Conservation (phyloP, 2,329 filamentous ascomycete genomes). For the Trichoderma arundinaceum region DNA sequence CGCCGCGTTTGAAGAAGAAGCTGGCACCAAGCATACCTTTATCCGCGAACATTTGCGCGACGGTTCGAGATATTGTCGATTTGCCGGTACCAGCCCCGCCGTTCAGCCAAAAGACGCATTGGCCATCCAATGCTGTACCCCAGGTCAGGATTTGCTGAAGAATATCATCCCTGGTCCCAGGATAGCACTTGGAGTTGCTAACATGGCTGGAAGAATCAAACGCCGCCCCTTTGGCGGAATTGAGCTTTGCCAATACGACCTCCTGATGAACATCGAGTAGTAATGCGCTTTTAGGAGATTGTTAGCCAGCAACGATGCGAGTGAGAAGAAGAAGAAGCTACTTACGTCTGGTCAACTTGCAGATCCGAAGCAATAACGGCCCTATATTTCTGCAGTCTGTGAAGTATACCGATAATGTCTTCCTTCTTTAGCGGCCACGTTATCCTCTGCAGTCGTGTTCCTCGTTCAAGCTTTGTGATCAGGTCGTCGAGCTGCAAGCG, state of each 20-base stretch:
- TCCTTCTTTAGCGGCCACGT: slow-evolving; percentile 10
- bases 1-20: slow-evolving; percentile 21
- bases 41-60: neutral
- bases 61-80: slow-evolving; percentile 10
- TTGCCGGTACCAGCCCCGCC: slow-evolving; percentile 9
- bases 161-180: slow-evolving; percentile 42
- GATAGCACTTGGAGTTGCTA: slow-evolving; percentile 42
- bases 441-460: neutral
- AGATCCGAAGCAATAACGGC: neutral
- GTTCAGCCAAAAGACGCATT: slow-evolving; percentile 10
- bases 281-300: neutral
- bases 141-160: slow-evolving; percentile 33
- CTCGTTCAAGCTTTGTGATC: neutral
- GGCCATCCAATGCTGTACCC: neutral
- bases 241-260: slow-evolving; percentile 35
- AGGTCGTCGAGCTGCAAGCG: neutral
- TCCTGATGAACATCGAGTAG: slow-evolving; percentile 33
- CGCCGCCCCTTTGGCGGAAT: slow-evolving; percentile 35
- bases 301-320: neutral
- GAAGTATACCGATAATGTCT: neutral
- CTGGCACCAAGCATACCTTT: slow-evolving; percentile 1
- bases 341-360: slow-evolving; percentile 14
- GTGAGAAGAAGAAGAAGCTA: neutral
- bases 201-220: slow-evolving; percentile 43
- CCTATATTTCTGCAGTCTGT: neutral